Evolutionary conservation across 805 yeast species (phyloP), one percentile per base, ranked within the genome.

Genomic region (Kuraishia hungarica): DNA sequence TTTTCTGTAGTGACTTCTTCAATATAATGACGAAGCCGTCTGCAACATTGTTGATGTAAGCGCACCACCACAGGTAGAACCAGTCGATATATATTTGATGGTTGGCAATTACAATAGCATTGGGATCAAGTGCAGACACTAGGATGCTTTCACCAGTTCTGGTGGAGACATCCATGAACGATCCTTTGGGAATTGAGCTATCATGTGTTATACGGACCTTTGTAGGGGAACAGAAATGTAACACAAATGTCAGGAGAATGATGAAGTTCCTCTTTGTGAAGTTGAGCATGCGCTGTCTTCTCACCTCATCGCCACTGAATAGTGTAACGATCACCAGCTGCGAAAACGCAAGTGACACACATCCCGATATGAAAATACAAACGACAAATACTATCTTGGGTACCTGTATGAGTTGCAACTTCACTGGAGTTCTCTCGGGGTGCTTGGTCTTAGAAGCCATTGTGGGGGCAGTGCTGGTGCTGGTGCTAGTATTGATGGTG

Each of bases 11-110:
- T 21, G 96, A 82, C 58, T 84, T 88, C 68, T 93, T 93, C 67
- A 92, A 74, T 57, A 90, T 79, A 56, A 93, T 90, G 61, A 78
- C 82, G 10, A 92, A 75, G 51, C 80, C 76, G 46, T 86, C 87
- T 8, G 85, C 81, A 50, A 84, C 68, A n/a, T 76, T 68, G 13
- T 89, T 80, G 5, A 91, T 78, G 66, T 89, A 87, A 0, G 88
- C 74, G 21, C 88, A 57, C 82, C 89, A 93, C 99, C 99, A 93
- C 55, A 90, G 61, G 62, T 81, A 91, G 11, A 87, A 76, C 99
- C 99, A 93, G 67, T 93, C 99, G 2, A 93, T 83, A 67, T 93
- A 93, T 23, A 93, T 86, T 71, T 92, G 97, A 69, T 93, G 98
- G 66, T 93, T 93, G n/a, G 94, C 82, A 39, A 92, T 84, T 51